phyloP scores from a whole-genome alignment of 371 early-diverging fungal genomes.

The Circinella umbellata region DNA sequence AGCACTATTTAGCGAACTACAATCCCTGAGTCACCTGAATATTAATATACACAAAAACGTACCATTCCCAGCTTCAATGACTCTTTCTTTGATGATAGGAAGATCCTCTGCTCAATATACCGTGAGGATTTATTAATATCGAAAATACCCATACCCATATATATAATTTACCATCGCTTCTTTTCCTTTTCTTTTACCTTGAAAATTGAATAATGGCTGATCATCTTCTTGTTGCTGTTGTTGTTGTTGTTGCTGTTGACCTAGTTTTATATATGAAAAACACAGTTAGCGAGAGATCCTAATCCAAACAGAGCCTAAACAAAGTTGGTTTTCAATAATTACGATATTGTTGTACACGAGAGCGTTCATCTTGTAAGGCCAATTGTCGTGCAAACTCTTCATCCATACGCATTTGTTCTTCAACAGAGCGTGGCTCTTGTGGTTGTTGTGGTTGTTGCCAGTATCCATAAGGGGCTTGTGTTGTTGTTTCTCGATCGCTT shows the following conservation, averaged over 20 bases:
- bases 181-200: slow-evolving; percentile 29
- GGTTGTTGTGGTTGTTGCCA: slow-evolving; percentile 26
- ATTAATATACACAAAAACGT: neutral
- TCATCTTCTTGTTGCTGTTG: slow-evolving; percentile 30
- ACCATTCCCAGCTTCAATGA: slow-evolving; percentile 57
- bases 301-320: neutral
- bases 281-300: too few relatives aligned
- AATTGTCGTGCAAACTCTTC: slow-evolving; percentile 50
- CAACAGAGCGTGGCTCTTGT: slow-evolving; percentile 26
- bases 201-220: slow-evolving; percentile 44
- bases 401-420: slow-evolving; percentile 53
- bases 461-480: slow-evolving; percentile 22
- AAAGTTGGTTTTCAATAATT: neutral
- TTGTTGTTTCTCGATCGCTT: slow-evolving; percentile 5
- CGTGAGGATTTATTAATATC: too few relatives aligned
- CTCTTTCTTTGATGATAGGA: slow-evolving; percentile 53
- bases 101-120: slow-evolving; percentile 35
- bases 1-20: too few relatives aligned
- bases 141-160: neutral
- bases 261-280: neutral
- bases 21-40: too few relatives aligned
- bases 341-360: slow-evolving; percentile 23
- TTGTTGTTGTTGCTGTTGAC: slow-evolving; percentile 17
- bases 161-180: neutral
- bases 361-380: slow-evolving; percentile 44